These are phyloP conservation scores for Nannochloris sp. DNA, from an alignment of 139 green algal species.

Conservation along the genomic window DNA sequence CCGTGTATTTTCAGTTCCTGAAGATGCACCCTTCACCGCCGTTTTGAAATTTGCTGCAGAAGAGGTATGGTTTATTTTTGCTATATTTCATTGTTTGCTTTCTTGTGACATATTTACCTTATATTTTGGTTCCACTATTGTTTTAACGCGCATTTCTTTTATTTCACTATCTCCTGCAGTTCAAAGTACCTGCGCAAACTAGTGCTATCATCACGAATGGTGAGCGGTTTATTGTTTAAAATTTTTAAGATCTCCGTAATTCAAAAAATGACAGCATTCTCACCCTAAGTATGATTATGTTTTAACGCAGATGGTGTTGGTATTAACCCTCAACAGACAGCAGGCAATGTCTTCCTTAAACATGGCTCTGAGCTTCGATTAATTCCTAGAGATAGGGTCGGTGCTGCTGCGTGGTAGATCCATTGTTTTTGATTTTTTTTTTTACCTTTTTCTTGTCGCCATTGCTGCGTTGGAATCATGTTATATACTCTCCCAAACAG, in stretches of 20 bases:
- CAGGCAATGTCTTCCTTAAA: constrained; percentile 95
- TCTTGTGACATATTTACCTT: not conserved
- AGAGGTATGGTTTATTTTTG: constrained; percentile 61
- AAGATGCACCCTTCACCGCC: constrained; percentile 93
- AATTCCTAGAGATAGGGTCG: constrained; percentile 90
- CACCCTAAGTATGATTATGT: too few relatives aligned
- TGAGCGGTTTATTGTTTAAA: constrained; percentile 27
- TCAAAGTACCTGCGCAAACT: constrained; percentile 83
- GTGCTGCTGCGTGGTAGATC: constrained; percentile 1
- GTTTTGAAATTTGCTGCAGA: constrained; percentile 96
- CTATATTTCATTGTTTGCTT: too few relatives aligned
- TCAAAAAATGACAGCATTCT: not conserved
- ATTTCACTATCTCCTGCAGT: constrained; percentile 8
- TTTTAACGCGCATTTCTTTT: not conserved
- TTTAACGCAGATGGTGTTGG: constrained; percentile 77
- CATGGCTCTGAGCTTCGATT: constrained; percentile 88
- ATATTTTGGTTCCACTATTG: not conserved
- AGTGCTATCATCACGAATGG: constrained; percentile 96
- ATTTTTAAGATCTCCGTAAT: too few relatives aligned
- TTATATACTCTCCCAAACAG: too few relatives aligned
- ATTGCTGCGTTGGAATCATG: too few relatives aligned
- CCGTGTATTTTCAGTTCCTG: constrained; percentile 88
- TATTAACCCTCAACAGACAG: constrained; percentile 92
- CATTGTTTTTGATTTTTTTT: too few relatives aligned
- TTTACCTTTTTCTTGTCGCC: too few relatives aligned